Evolutionary conservation across 192 early-diverging fungal genomes (phyloP), one percentile per base, ranked within the genome.

Genomic region (Jimgerdemannia lactiflua): DNA sequence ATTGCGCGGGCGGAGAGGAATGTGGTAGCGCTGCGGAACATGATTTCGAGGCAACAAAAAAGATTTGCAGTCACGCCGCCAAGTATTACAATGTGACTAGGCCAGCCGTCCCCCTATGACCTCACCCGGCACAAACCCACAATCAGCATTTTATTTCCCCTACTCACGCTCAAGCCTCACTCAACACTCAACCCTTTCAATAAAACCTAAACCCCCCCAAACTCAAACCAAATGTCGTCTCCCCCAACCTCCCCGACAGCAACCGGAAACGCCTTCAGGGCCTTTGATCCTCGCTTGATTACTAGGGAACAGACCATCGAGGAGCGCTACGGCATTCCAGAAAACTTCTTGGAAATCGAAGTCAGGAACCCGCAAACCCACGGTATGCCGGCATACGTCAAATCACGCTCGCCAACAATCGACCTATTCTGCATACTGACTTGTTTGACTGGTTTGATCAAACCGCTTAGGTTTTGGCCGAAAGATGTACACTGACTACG

Each of bases 301-400:
- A 82, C 85, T 72, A 84, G 85, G 71, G 86, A 86, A 67, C 88
- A 89, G 75, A 87, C 86, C 18, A 78, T 86, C 70, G 88, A 89
- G 49, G 88, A 89, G 65, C 85, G 85, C 72, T 99, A 99, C 83
- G 94, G 93, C 59, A 85, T 92, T 66, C 98, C 98, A 42, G 98
- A 99, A 81, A 98, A 98, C 88, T 99, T 97, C 82, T 84, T 99
- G 41, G 98, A 98, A 83, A 92, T 98, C 74, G 95, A 97, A 80
- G 94, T 99, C 40, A 85, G 85, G 70, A 95, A 96, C 86, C 95
- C 97, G 42, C 90, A 92, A 70, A 93, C 94, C 67, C 92, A 96
- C 76, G 95, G 90, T 82, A 87, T 74, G 67, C 67, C 3, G 20
- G 14, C 9, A 43, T 75, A 42, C 19, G 41, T 19, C 4, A 71